Conservation (phyloP, 805 yeast genomes). For the Suhomyces tanzawaensis region DNA sequence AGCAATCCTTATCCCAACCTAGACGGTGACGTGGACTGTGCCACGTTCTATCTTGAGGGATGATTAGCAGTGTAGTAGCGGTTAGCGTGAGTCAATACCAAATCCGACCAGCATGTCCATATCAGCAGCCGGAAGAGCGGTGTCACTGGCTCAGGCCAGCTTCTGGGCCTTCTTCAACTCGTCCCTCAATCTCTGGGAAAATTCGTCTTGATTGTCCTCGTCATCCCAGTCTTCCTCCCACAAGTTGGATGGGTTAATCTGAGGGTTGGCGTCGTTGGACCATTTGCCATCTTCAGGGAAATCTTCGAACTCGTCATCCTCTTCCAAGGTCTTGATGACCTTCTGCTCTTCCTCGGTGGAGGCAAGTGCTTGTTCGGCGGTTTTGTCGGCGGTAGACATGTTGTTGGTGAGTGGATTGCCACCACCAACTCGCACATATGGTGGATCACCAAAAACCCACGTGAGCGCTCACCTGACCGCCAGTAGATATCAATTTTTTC, state of each 20-base stretch:
- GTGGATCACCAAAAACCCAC: neutral
- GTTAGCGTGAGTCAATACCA: no score
- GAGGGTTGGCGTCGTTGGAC: constrained; percentile 56
- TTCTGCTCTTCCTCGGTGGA: constrained; percentile 30
- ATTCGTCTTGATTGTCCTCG: constrained; percentile 89
- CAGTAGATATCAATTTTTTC: constrained; percentile 1
- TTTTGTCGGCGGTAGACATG: constrained; percentile 3
- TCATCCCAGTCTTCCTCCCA: constrained; percentile 99
- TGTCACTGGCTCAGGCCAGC: neutral
- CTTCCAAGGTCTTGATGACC: constrained; percentile 74
- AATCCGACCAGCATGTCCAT: no score
- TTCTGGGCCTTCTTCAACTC: constrained; percentile 27
- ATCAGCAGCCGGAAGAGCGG: no score
- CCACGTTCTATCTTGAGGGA: no score
- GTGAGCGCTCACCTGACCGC: constrained; percentile 1
- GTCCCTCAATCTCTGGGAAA: constrained; percentile 66
- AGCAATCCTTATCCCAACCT: no score
- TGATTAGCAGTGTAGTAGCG: no score
- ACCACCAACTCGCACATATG: neutral
- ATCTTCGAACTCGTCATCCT: constrained; percentile 96
- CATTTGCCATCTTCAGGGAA: constrained; percentile 85
- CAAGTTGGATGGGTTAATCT: constrained; percentile 54
- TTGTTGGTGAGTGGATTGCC: constrained; percentile 3
- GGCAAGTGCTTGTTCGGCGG: constrained; percentile 7
- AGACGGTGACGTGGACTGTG: no score